Evolutionary conservation across 1,284 basidiomycete genomes (phyloP).

Genomic region (Cutaneotrichosporon dermatis): DNA sequence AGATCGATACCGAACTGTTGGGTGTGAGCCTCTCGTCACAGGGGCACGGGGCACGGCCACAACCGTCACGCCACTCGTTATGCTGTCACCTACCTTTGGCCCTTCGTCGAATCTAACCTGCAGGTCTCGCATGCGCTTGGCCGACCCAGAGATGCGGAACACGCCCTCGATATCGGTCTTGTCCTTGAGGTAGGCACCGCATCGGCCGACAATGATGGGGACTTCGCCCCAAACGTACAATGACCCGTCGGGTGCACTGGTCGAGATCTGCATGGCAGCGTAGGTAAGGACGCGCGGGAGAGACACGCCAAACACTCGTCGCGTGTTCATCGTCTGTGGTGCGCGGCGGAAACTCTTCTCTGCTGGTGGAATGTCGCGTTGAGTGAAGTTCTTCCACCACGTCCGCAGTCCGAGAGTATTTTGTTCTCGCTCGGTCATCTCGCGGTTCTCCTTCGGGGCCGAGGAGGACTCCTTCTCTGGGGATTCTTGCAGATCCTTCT

Average conservation of each 20-base stretch:
- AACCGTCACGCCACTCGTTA: too few species aligned
- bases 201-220: slow-evolving; percentile 95
- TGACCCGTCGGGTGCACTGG: slow-evolving; percentile 74
- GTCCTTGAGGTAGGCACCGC: slow-evolving; percentile 86
- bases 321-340: slow-evolving; percentile 11
- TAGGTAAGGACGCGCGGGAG: slow-evolving; percentile 77
- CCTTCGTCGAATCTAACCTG: slow-evolving; percentile 85
- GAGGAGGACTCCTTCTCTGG: not conserved
- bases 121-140: slow-evolving; percentile 90
- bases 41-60: too few species aligned
- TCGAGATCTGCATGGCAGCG: slow-evolving; percentile 90
- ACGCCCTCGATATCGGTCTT: slow-evolving; percentile 91
- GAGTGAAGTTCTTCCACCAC: slow-evolving; percentile 71
- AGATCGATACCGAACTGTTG: slow-evolving; percentile 83
- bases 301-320: slow-evolving; percentile 75
- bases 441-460: not conserved
- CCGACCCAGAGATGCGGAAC: slow-evolving; percentile 89
- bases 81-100: slow-evolving; percentile 62
- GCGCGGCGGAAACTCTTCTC: slow-evolving; percentile 4
- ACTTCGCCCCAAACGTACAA: slow-evolving; percentile 86
- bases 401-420: slow-evolving; percentile 58
- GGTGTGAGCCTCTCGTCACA: not conserved
- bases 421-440: slow-evolving; percentile 28
- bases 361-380: not conserved
- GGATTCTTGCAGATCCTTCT: not conserved